These are phyloP conservation scores for Diplodia seriata DNA, from an alignment of 2,329 filamentous ascomycete species.

Conservation along the genomic window DNA sequence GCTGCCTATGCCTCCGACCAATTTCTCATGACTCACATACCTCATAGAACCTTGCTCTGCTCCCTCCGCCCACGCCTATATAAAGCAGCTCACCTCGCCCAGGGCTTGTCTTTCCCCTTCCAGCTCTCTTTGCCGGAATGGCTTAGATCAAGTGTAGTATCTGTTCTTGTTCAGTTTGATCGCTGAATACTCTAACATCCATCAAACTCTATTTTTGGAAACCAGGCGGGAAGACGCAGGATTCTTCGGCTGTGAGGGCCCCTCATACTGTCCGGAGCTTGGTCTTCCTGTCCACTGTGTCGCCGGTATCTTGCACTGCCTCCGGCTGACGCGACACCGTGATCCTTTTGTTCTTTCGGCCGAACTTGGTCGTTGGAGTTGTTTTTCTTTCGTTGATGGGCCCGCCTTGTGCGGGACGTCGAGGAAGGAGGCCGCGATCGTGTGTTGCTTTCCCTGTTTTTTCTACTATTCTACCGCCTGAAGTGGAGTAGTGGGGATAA, in stretches of 20 bases:
- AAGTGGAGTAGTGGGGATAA: neutral
- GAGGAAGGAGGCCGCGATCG: neutral
- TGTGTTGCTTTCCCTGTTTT: neutral
- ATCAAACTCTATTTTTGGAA: slow-evolving; percentile 19
- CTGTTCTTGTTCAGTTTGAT: slow-evolving; percentile 21
- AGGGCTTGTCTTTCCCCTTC: neutral
- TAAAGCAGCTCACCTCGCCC: neutral
- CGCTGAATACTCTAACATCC: slow-evolving; percentile 4
- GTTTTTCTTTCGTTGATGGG: slow-evolving; percentile 15
- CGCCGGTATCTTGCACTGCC: slow-evolving; percentile 15
- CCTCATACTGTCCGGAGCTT: slow-evolving; percentile 2
- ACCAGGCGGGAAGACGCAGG: neutral
- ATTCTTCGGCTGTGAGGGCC: neutral
- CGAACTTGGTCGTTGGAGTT: neutral
- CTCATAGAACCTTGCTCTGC: neutral
- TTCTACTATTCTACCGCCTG: neutral
- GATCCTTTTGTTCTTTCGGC: slow-evolving; percentile 7
- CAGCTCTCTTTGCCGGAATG: neutral
- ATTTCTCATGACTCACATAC: slow-evolving; percentile 1
- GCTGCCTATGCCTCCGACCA: neutral
- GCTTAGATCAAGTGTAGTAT: slow-evolving; percentile 25
- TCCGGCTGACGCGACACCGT: slow-evolving; percentile 11
- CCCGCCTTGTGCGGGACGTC: slow-evolving; percentile 5
- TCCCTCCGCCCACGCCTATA: neutral
- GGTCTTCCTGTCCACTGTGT: slow-evolving; percentile 8